phyloP scores from a whole-genome alignment of 768 basidiomycete genomes.

The Trametes gibbosa region DNA sequence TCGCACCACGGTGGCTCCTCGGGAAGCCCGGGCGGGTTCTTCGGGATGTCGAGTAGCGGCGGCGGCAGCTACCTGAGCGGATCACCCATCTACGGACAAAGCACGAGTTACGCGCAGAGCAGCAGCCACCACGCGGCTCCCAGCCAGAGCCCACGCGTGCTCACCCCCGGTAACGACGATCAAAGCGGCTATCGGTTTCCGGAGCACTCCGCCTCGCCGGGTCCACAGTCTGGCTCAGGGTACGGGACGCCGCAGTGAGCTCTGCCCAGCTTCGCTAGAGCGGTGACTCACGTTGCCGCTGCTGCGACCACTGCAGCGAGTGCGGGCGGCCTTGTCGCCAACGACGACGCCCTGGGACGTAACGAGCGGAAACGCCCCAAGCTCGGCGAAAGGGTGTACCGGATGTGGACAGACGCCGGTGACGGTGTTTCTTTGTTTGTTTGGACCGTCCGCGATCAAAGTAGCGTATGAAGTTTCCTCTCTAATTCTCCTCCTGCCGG shows the following conservation, averaged over 20 bases:
- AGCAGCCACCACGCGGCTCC: constrained; percentile 15
- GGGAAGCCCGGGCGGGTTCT: constrained; percentile 15
- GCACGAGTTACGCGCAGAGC: constrained; percentile 20
- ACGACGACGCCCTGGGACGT: neutral
- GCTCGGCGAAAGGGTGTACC: neutral
- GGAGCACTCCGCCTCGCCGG: constrained; percentile 30
- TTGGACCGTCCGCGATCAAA: constrained; percentile 14
- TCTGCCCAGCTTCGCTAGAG: neutral
- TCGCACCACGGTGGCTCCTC: constrained; percentile 10
- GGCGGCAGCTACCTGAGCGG: constrained; percentile 18
- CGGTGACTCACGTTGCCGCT: neutral
- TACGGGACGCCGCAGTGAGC: constrained; percentile 34
- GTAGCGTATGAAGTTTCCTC: constrained; percentile 15
- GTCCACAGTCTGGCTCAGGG: constrained; percentile 32
- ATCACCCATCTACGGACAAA: constrained; percentile 16
- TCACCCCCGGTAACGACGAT: constrained; percentile 18
- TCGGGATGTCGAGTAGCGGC: constrained; percentile 21
- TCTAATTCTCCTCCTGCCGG: constrained; percentile 9
- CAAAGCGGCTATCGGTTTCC: constrained; percentile 26
- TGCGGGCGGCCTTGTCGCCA: neutral
- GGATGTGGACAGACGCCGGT: neutral
- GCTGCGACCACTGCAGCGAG: neutral
- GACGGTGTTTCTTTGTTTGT: neutral
- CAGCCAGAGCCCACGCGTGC: constrained; percentile 16
- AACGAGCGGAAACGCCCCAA: too few relatives aligned